Percentiles rank a stretch among this genome's conserved stretches.
phyloP scores from a whole-genome alignment of 2,329 filamentous ascomycete species.

The Ophiostoma himal-ulmi region DNA sequence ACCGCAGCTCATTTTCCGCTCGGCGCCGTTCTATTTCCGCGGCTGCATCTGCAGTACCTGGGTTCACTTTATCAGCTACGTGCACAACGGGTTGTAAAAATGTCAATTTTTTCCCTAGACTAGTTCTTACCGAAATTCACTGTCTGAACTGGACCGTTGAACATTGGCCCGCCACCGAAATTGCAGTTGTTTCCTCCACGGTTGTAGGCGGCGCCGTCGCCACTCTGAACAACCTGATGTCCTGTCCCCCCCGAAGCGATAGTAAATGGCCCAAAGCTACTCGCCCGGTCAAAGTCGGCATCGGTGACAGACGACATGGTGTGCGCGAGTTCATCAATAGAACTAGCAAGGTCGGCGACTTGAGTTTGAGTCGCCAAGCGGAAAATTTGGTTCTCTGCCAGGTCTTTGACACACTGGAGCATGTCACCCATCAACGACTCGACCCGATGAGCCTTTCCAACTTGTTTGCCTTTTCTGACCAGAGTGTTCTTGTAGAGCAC shows the following conservation, averaged over 20 bases:
- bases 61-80: background rate
- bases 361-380: background rate
- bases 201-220: background rate
- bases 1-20: background rate
- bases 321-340: background rate
- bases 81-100: background rate
- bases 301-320: background rate
- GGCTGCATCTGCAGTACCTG: background rate
- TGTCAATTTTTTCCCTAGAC: background rate
- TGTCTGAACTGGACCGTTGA: background rate
- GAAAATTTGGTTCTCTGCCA: background rate
- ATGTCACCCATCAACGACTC: background rate
- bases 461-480: background rate
- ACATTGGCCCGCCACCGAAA: background rate
- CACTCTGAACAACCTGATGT: background rate
- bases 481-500: background rate
- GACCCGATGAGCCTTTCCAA: background rate
- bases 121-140: background rate
- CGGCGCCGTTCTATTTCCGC: background rate
- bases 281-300: background rate
- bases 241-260: background rate
- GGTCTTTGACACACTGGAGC: background rate
- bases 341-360: background rate
- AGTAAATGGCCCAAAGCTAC: background rate
- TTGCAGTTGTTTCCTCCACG: background rate